phyloP scores from a whole-genome alignment of 1,284 basidiomycete species.

The Violaceomyces palustris region DNA sequence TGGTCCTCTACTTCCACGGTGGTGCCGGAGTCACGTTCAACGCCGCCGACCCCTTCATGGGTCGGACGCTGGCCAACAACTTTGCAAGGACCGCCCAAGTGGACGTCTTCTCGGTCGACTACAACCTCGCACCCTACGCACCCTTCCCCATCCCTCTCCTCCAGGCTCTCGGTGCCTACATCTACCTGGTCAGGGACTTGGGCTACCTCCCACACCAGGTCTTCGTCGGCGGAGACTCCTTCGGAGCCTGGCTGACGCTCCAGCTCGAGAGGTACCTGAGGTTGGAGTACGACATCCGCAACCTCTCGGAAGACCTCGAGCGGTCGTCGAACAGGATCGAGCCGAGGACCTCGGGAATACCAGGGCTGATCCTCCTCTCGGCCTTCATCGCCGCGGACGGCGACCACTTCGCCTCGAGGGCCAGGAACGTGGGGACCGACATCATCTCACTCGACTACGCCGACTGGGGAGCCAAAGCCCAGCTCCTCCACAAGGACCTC shows the following conservation, averaged over 20 bases:
- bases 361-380: conserved; percentile 37
- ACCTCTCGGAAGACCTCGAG: conserved; percentile 2
- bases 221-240: conserved; percentile 47
- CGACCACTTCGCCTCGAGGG: conserved; percentile 20
- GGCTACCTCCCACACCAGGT: conserved; percentile 44
- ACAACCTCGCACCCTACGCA: conserved; percentile 44
- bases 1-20: conserved; percentile 51
- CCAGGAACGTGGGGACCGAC: conserved; percentile 26
- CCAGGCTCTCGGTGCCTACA: conserved; percentile 40
- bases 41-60: conserved; percentile 48
- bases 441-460: conserved; percentile 33
- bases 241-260: conserved; percentile 38
- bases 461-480: conserved; percentile 35
- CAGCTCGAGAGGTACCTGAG: conserved; percentile 45
- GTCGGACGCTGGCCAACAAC: conserved; percentile 34
- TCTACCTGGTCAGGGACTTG: conserved; percentile 38
- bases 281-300: conserved; percentile 12
- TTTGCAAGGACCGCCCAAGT: conserved; percentile 28
- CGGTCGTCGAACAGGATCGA: background rate
- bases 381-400: conserved; percentile 30
- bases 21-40: conserved; percentile 48
- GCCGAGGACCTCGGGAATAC: conserved; percentile 8
- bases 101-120: conserved; percentile 50
- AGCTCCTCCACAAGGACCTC: conserved; percentile 8
- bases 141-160: conserved; percentile 40